phyloP scores from a whole-genome alignment of 768 basidiomycete genomes.

The Leccinum arenicola region DNA sequence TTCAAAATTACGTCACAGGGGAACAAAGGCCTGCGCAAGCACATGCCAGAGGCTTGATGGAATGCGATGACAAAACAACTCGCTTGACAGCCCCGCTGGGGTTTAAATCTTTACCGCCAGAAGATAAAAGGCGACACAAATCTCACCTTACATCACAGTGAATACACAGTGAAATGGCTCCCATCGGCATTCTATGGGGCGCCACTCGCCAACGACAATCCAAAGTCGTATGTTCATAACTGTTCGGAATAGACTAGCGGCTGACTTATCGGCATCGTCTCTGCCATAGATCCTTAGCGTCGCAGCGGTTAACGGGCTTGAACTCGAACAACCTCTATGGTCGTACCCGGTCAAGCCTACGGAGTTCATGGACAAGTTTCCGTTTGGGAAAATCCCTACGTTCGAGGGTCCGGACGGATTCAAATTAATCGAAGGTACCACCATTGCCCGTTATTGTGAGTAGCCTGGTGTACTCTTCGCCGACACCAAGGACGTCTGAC shows the following conservation, averaged over 20 bases:
- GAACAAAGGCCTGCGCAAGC: no score
- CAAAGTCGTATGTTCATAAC: constrained; percentile 20
- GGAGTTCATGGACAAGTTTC: constrained; percentile 16
- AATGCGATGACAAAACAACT: no score
- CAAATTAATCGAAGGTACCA: constrained; percentile 17
- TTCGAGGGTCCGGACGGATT: constrained; percentile 22
- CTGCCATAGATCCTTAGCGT: constrained; percentile 16
- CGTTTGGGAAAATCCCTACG: constrained; percentile 22
- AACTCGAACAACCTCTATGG: constrained; percentile 14
- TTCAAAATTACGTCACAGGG: no score
- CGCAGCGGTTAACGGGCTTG: constrained; percentile 16
- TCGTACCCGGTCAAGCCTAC: constrained; percentile 13
- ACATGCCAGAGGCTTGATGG: no score
- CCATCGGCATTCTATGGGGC: constrained; percentile 21
- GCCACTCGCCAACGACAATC: constrained; percentile 17
- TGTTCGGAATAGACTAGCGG: not conserved
- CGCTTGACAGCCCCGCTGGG: not conserved
- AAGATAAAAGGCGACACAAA: not conserved
- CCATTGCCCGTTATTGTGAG: constrained; percentile 24
- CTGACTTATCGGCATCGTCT: not conserved
- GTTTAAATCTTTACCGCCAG: not conserved
- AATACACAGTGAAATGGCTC: constrained; percentile 7
- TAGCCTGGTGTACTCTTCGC: not conserved
- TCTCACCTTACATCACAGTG: no score
- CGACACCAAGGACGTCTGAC: not conserved